These are phyloP conservation scores for Elsinoe batatas DNA, from an alignment of 2,329 filamentous ascomycete genomes.

Conservation along the genomic window DNA sequence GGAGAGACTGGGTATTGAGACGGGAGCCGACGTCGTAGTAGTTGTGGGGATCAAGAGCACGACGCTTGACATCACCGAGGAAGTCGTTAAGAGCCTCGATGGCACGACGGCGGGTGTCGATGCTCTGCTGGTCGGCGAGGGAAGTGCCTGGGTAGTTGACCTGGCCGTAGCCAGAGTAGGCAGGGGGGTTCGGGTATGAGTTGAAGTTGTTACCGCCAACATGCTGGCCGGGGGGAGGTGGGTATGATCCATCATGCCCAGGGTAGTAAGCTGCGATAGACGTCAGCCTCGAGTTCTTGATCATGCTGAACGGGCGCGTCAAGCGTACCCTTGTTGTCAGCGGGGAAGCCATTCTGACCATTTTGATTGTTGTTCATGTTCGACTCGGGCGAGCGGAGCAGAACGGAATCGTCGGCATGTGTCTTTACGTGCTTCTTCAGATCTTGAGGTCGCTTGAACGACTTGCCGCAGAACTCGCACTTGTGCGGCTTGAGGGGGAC, in stretches of 20 bases:
- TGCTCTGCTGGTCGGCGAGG: constrained; percentile 29
- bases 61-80: constrained; percentile 85
- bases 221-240: constrained; percentile 22
- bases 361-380: constrained; percentile 32
- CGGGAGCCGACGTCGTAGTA: constrained; percentile 87
- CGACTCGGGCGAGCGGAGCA: constrained; percentile 54
- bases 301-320: constrained; percentile 13
- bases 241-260: constrained; percentile 18
- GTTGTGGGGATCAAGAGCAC: constrained; percentile 78
- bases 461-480: constrained; percentile 97
- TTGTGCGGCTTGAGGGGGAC: constrained; percentile 99
- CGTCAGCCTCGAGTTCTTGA: constrained; percentile 13
- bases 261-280: constrained; percentile 22
- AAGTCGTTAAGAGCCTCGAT: constrained; percentile 88
- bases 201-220: constrained; percentile 18
- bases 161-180: constrained; percentile 30
- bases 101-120: constrained; percentile 67
- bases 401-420: constrained; percentile 87
- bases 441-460: constrained; percentile 97
- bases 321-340: constrained; percentile 22
- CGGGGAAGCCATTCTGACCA: constrained; percentile 31
- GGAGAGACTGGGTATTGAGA: constrained; percentile 58
- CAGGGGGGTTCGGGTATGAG: constrained; percentile 20
- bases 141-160: constrained; percentile 40
- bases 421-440: constrained; percentile 99